Evolutionary conservation across 2,329 filamentous ascomycete species (phyloP).

Genomic region (Parastagonospora nodorum): DNA sequence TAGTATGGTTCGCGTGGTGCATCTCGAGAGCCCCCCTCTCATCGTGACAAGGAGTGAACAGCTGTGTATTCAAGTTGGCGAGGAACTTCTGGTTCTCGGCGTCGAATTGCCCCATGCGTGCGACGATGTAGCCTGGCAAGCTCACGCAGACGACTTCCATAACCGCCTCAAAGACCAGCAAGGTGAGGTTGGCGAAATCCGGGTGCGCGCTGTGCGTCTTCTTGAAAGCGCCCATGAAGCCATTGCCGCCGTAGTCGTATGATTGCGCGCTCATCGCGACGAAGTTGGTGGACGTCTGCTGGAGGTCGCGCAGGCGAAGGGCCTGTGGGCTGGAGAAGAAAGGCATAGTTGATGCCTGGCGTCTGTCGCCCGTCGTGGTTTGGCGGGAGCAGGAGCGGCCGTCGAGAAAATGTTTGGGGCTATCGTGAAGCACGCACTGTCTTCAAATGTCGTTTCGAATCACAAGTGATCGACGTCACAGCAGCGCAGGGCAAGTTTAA

Average conservation of each 20-base stretch:
- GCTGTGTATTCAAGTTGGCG: constrained; percentile 91
- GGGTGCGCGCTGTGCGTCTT: constrained; percentile 59
- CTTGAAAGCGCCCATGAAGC: constrained; percentile 38
- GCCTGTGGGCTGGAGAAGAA: constrained; percentile 40
- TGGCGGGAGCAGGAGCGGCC: constrained; percentile 12
- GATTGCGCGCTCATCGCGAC: constrained; percentile 42
- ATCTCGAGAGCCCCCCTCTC: too few species aligned
- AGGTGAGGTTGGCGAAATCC: constrained; percentile 69
- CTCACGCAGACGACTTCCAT: constrained; percentile 95
- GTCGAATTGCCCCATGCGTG: constrained; percentile 88
- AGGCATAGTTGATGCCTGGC: constrained; percentile 27
- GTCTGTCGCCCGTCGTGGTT: not conserved
- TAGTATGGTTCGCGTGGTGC: constrained; percentile 2
- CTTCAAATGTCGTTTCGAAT: constrained; percentile 12
- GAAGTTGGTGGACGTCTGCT: constrained; percentile 27
- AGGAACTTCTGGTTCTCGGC: constrained; percentile 96
- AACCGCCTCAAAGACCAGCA: constrained; percentile 93
- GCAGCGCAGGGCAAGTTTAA: constrained; percentile 19
- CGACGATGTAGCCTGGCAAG: constrained; percentile 90
- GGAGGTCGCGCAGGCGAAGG: constrained; percentile 43
- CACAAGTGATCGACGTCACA: constrained; percentile 20
- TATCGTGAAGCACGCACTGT: constrained; percentile 30
- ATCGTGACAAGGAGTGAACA: constrained; percentile 97
- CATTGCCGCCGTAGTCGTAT: constrained; percentile 36
- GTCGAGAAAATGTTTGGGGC: constrained; percentile 14